Base-by-base conservation (phyloP, 192 early-diverging fungal species). In the Coemansia sp. region DNA sequence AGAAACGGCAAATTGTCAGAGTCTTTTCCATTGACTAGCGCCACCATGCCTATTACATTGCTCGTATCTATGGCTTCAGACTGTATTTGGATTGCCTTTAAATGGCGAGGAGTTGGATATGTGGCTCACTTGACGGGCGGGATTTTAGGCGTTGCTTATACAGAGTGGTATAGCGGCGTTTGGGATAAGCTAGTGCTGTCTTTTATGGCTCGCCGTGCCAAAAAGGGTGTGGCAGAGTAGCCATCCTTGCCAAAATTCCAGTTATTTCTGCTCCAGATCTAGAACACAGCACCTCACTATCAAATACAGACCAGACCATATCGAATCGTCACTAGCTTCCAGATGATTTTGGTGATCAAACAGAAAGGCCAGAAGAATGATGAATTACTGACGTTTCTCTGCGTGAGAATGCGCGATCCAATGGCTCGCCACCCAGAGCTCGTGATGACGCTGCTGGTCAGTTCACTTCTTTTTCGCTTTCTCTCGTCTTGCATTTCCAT, bases 41-140 rank as follows among this genome's bases (percentile, higher is more conserved):
- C 84, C 54, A 83, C 89, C 2, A 86, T 88, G 40, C 80, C 86
- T 18, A 61, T 90, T 22, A 85, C 88, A 7, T 69, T 96, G 29
- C 88, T 91, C 1, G 87, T 82, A 3, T 65, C 95, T 68, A 84
- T 96, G 77, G 82, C 76, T 1, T 68, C 59, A 6, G 95, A 97
- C 71, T 47, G 94, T 22, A 79, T 80, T 13, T 93, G 95, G 5
- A 86, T 93, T 11, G 36, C 94, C 8, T 73, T 85, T 3, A 80
- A 88, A 59, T 96, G 93, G 95, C 75, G 69, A 27, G 75, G 86
- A 36, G 90, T 95, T 72, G 91, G 93, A 74, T 94, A 97, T 65
- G 85, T 86, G 78, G 91, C 90, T 4, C 91, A 93, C 71, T 70
- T 93, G 46, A 86, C 82, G 13, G 91, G 91, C 20, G 88, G 90